These are phyloP conservation scores for Phyllosticta citriasiana DNA, from an alignment of 2,329 filamentous ascomycete genomes.

Conservation along the genomic window DNA sequence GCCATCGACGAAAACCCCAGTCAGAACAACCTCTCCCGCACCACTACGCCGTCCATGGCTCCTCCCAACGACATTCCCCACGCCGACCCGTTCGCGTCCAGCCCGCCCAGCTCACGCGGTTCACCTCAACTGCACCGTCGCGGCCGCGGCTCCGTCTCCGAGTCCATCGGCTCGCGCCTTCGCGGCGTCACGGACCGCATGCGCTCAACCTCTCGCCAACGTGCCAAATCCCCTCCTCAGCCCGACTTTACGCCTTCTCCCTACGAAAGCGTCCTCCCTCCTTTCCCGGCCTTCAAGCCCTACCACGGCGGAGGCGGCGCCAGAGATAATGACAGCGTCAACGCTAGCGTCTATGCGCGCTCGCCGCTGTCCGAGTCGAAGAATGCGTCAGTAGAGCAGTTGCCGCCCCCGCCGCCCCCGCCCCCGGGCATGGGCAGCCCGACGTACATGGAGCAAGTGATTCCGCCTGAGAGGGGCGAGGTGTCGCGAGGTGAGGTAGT, in stretches of 20 bases:
- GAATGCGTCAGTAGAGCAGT: slow-evolving; percentile 17
- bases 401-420: slow-evolving; percentile 28
- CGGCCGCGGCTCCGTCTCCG: slow-evolving; percentile 46
- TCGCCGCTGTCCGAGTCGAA: not conserved
- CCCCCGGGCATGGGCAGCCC: slow-evolving; percentile 12
- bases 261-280: slow-evolving; percentile 31
- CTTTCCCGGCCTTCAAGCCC: not conserved
- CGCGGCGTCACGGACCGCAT: slow-evolving; percentile 46
- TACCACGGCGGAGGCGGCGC: too few relatives aligned
- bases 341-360: not conserved
- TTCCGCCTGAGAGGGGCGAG: slow-evolving; percentile 24
- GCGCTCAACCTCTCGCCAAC: slow-evolving; percentile 46
- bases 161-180: slow-evolving; percentile 43
- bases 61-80: slow-evolving; percentile 6
- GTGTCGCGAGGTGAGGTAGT: not conserved
- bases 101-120: slow-evolving; percentile 19
- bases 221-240: slow-evolving; percentile 38
- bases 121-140: slow-evolving; percentile 39
- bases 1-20: slow-evolving; percentile 32
- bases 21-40: slow-evolving; percentile 15
- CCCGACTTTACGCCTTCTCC: slow-evolving; percentile 21
- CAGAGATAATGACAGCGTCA: not conserved
- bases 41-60: slow-evolving; percentile 2
- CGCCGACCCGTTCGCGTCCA: slow-evolving; percentile 8
- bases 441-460: slow-evolving; percentile 29